These are phyloP conservation scores for Saturnispora besseyi DNA, from an alignment of 805 yeast species.

Conservation along the genomic window DNA sequence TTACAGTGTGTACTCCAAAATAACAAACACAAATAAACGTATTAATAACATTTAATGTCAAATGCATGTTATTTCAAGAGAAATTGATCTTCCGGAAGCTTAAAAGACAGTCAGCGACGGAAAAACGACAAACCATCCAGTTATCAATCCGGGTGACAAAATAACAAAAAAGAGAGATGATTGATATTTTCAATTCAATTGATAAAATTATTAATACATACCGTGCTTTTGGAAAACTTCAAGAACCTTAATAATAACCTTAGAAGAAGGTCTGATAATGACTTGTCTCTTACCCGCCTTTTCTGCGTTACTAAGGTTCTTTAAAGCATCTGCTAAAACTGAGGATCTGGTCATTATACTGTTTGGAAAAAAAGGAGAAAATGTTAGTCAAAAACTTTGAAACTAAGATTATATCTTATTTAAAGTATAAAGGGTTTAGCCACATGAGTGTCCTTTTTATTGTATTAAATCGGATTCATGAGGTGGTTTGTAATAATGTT, in stretches of 20 bases:
- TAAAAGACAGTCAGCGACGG: conserved; percentile 96
- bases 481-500: conserved; percentile 14
- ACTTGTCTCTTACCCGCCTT: conserved; percentile 99
- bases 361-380: background rate
- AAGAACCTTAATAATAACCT: conserved; percentile 95
- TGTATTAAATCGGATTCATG: conserved; percentile 32
- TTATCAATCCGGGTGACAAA: conserved; percentile 82
- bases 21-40: background rate
- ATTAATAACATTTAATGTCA: background rate
- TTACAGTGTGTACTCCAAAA: background rate
- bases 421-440: conserved; percentile 18
- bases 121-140: conserved; percentile 87
- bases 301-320: conserved; percentile 98
- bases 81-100: conserved; percentile 77
- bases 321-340: conserved; percentile 97
- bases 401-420: background rate
- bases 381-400: conserved; percentile 3
- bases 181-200: background rate
- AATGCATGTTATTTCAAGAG: background rate
- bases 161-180: background rate
- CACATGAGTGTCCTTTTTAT: conserved; percentile 37
- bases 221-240: conserved; percentile 96
- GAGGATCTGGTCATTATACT: conserved; percentile 90
- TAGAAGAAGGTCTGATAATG: conserved; percentile 94
- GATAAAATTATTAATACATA: conserved; percentile 8